Evolutionary conservation across 768 basidiomycete genomes (phyloP).

Genomic region (Tylopilus rubrobrunneus): DNA sequence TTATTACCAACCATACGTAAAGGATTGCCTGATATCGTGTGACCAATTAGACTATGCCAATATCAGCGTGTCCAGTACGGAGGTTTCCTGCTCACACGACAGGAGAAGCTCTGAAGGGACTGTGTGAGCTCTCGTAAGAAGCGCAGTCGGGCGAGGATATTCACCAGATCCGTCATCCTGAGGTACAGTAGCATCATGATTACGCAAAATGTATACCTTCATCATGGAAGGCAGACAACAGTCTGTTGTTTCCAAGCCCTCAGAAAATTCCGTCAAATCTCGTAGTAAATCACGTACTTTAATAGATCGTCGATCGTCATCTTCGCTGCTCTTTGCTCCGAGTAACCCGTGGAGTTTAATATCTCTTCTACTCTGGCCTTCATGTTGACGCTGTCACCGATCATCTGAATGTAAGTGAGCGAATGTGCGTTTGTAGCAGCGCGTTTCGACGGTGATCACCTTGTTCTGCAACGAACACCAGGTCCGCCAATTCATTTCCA

Average conservation of each 20-base stretch:
- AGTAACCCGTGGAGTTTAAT: constrained; percentile 63
- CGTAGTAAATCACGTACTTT: constrained; percentile 51
- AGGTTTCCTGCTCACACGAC: neutral
- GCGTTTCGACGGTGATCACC: constrained; percentile 32
- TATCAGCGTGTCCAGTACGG: too few species aligned
- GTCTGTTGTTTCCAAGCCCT: constrained; percentile 33
- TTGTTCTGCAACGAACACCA: constrained; percentile 82
- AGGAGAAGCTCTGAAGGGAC: neutral
- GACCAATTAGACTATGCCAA: too few species aligned
- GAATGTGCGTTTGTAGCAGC: neutral
- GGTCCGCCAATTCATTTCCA: constrained; percentile 90
- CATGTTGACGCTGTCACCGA: constrained; percentile 69
- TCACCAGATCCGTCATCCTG: neutral
- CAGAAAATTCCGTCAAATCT: neutral
- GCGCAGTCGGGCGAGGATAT: neutral
- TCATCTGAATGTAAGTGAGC: constrained; percentile 41
- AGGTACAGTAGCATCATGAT: neutral
- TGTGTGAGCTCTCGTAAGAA: neutral
- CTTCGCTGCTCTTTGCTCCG: constrained; percentile 81
- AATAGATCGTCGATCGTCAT: constrained; percentile 92
- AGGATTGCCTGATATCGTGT: too few species aligned
- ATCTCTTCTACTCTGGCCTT: constrained; percentile 69
- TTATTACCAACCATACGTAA: too few species aligned
- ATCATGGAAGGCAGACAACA: constrained; percentile 72
- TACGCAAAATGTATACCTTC: constrained; percentile 71